phyloP scores from a whole-genome alignment of 176 grass and related monocot species.

The Zoysia pacifica region DNA sequence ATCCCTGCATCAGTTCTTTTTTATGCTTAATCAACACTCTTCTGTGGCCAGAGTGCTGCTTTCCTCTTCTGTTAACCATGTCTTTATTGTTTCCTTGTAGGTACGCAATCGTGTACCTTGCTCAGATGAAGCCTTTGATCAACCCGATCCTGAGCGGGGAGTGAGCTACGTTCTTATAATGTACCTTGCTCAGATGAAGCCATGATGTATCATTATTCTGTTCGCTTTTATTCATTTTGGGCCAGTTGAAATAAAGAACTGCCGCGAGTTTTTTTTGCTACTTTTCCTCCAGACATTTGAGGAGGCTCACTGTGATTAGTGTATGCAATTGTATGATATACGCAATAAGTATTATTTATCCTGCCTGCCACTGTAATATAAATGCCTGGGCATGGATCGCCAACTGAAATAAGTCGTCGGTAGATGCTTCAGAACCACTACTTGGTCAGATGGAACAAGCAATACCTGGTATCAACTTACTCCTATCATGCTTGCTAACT shows the following conservation, averaged over 20 bases:
- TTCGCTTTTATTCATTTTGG: slow-evolving; percentile 49
- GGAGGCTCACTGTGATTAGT: slow-evolving; percentile 53
- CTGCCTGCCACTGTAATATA: background rate
- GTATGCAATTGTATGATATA: slow-evolving; percentile 56
- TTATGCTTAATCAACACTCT: too few relatives aligned
- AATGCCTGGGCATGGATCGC: background rate
- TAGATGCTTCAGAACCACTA: background rate
- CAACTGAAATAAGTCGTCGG: background rate
- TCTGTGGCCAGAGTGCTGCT: background rate
- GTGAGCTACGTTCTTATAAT: slow-evolving; percentile 37
- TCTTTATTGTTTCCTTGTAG: slow-evolving; percentile 28
- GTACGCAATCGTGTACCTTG: slow-evolving; percentile 97
- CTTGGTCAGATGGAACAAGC: background rate
- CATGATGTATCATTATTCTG: slow-evolving; percentile 39
- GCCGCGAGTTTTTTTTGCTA: slow-evolving; percentile 40
- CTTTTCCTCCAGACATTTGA: slow-evolving; percentile 15
- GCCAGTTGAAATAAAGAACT: slow-evolving; percentile 40
- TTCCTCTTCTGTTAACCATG: background rate
- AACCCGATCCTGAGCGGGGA: slow-evolving; percentile 91
- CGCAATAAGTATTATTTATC: slow-evolving; percentile 30
- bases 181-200: slow-evolving; percentile 1
- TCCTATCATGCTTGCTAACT: too few relatives aligned
- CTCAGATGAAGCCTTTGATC: slow-evolving; percentile 94
- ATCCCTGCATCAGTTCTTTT: too few relatives aligned
- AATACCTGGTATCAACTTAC: too few relatives aligned